Conservation (phyloP, 2,329 filamentous ascomycete genomes). For the Xylaria sp. region DNA sequence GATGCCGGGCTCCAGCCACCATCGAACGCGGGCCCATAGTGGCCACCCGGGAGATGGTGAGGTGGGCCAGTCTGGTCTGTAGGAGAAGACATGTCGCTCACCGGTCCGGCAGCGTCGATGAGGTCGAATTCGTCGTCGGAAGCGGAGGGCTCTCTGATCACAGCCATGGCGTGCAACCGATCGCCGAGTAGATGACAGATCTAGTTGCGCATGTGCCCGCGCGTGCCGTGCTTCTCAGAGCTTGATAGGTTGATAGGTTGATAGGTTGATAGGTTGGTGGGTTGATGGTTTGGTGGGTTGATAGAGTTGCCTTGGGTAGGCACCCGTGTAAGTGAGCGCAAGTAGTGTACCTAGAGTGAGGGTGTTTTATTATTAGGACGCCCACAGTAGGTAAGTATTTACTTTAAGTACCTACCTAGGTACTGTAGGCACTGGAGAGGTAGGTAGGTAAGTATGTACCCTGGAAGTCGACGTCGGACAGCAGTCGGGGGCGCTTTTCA, state of each 20-base stretch:
- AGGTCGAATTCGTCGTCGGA: constrained; percentile 30
- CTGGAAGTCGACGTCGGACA: not conserved
- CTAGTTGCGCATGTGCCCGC: not conserved
- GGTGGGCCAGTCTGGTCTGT: not conserved
- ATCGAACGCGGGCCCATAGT: constrained; percentile 18
- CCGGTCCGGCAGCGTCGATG: constrained; percentile 18
- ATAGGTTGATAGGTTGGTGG: not conserved
- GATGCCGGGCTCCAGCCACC: not conserved
- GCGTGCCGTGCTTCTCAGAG: no score
- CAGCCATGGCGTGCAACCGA: constrained; percentile 7
- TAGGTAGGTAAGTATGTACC: not conserved
- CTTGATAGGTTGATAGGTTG: not conserved
- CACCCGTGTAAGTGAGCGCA: not conserved
- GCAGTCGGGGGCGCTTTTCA: not conserved
- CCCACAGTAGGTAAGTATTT: no score
- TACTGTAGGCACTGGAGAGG: no score
- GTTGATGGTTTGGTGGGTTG: not conserved
- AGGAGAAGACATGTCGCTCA: constrained; percentile 24
- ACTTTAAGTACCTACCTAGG: no score
- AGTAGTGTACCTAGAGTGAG: not conserved
- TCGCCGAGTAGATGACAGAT: not conserved
- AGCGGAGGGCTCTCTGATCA: constrained; percentile 6
- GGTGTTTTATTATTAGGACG: not conserved
- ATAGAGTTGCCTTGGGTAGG: no score
- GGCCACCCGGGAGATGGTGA: constrained; percentile 9